Evolutionary conservation across 2,329 filamentous ascomycete genomes (phyloP).

Genomic region (Diaporthe humulicola): DNA sequence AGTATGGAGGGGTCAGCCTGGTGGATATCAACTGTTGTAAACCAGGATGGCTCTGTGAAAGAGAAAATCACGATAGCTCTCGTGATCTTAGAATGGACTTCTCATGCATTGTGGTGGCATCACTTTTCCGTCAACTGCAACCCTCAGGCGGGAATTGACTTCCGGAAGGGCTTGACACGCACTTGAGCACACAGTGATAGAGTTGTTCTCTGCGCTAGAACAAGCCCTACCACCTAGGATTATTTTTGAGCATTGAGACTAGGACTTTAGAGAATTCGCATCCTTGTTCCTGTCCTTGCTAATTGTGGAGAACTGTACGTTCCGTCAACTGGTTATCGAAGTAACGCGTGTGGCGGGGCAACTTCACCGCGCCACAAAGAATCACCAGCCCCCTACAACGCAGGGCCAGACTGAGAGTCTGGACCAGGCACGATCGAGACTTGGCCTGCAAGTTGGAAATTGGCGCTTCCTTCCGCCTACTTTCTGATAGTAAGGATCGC

Average conservation of each 20-base stretch:
- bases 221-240: neutral
- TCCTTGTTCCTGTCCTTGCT: neutral
- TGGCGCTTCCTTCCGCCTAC: too few relatives aligned
- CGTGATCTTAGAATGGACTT: neutral
- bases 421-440: neutral
- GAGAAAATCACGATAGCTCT: neutral
- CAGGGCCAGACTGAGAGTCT: neutral
- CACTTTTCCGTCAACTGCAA: too few relatives aligned
- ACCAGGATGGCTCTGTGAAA: neutral
- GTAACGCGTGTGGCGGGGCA: neutral
- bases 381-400: neutral
- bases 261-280: too few relatives aligned
- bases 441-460: too few relatives aligned
- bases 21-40: neutral
- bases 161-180: neutral
- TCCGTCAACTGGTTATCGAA: too few relatives aligned
- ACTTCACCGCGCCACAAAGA: too few relatives aligned
- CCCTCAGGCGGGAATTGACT: neutral
- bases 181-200: neutral
- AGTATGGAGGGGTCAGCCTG: neutral
- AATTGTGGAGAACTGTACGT: too few relatives aligned
- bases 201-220: neutral
- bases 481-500: neutral
- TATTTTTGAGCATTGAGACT: neutral
- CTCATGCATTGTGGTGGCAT: neutral